Evolutionary conservation across 2,329 filamentous ascomycete genomes (phyloP).

Genomic region (Pezicula radicicola): DNA sequence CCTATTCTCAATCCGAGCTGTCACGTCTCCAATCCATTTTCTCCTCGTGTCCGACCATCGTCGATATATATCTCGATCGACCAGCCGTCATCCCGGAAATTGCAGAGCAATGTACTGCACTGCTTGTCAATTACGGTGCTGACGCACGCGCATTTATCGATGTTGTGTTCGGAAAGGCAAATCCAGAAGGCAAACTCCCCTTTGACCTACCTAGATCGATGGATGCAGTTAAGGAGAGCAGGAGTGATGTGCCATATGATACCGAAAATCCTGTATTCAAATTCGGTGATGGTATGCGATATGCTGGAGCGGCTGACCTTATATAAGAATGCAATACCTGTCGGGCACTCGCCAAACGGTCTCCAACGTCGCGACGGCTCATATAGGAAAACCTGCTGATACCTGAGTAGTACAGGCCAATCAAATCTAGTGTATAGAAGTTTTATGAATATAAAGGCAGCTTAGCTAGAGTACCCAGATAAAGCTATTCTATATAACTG

Average conservation of each 20-base stretch:
- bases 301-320: background rate
- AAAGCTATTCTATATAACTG: too few relatives aligned
- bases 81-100: slow-evolving; percentile 41
- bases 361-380: too few relatives aligned
- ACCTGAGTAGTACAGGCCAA: too few relatives aligned
- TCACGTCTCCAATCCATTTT: slow-evolving; percentile 36
- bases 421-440: too few relatives aligned
- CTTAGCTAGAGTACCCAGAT: too few relatives aligned
- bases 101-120: slow-evolving; percentile 31
- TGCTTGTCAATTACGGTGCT: slow-evolving; percentile 38
- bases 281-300: background rate
- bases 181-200: slow-evolving; percentile 39
- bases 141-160: slow-evolving; percentile 40
- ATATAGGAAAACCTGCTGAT: too few relatives aligned
- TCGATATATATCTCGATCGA: slow-evolving; percentile 41
- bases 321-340: too few relatives aligned
- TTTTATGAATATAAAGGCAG: too few relatives aligned
- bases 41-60: slow-evolving; percentile 34
- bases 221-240: slow-evolving; percentile 34
- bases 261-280: background rate
- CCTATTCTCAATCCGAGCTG: slow-evolving; percentile 36
- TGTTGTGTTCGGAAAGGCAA: slow-evolving; percentile 34
- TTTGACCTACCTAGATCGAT: slow-evolving; percentile 45
- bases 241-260: background rate
- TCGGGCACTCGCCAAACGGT: too few relatives aligned